Percentiles rank a stretch among this genome's conserved stretches.
Evolutionary conservation across 192 early-diverging fungal genomes (phyloP).

Genomic region (Endogone sp.): DNA sequence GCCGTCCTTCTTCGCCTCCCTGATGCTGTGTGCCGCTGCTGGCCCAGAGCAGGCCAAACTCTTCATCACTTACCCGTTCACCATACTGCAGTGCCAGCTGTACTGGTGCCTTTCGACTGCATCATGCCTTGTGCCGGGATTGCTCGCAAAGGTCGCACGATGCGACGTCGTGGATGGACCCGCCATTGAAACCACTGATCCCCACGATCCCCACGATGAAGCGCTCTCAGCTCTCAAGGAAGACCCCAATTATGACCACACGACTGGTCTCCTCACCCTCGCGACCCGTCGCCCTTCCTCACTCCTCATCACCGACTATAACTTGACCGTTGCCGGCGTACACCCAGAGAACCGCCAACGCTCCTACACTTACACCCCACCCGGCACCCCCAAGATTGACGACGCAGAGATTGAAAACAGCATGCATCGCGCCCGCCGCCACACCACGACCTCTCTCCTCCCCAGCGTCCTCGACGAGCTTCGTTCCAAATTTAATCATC

Average conservation of each 20-base stretch:
- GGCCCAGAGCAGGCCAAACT: not conserved
- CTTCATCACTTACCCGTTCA: not conserved
- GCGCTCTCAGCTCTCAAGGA: not conserved
- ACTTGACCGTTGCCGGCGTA: not conserved
- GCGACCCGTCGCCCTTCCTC: too few relatives aligned
- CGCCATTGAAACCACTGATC: too few relatives aligned
- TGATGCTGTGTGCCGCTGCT: not conserved
- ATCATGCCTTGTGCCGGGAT: not conserved
- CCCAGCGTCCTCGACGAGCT: not conserved
- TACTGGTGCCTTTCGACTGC: not conserved
- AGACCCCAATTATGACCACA: not conserved
- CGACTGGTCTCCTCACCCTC: not conserved
- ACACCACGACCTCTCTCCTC: not conserved
- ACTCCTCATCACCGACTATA: not conserved
- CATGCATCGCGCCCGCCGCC: not conserved
- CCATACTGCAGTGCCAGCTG: not conserved
- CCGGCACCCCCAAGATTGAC: too few relatives aligned
- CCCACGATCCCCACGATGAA: not conserved
- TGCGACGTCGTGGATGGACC: not conserved
- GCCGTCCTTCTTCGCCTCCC: not conserved
- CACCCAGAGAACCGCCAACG: not conserved
- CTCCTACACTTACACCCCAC: not conserved
- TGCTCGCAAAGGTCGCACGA: not conserved
- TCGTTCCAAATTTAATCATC: not conserved
- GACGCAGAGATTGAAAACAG: not conserved